Conservation (phyloP, 257 asterid species). For the Lycium barbarum region DNA sequence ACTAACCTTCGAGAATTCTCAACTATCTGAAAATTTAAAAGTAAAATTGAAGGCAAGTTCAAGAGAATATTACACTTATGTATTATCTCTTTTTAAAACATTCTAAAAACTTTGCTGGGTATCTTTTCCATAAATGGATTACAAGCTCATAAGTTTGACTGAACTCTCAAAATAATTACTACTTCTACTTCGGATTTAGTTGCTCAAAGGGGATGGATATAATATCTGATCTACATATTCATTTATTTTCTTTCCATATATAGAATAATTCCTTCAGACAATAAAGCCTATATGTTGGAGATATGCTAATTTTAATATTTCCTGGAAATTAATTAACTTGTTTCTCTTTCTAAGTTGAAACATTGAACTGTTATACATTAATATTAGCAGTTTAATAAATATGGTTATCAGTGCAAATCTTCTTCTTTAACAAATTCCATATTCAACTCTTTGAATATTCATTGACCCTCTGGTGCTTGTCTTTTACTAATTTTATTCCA, state of each 20-base stretch:
- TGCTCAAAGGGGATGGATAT: background rate
- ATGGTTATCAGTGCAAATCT: background rate
- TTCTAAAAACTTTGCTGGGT: too few species aligned
- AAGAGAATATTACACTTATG: too few species aligned
- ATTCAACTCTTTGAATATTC: background rate
- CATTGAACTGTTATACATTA: background rate
- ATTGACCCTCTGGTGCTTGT: background rate
- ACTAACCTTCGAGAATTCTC: too few species aligned
- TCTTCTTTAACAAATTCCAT: background rate
- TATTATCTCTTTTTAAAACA: too few species aligned
- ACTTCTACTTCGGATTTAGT: too few species aligned
- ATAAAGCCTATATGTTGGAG: background rate
- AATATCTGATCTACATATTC: background rate
- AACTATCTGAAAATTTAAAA: too few species aligned
- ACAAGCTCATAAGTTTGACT: too few species aligned
- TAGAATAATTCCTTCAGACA: background rate
- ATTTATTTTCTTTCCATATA: background rate
- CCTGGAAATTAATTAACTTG: background rate
- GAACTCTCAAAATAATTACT: too few species aligned
- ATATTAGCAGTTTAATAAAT: background rate
- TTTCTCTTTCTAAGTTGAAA: constrained; percentile 10
- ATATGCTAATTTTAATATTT: background rate
- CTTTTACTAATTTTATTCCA: too few species aligned
- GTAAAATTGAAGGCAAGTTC: too few species aligned
- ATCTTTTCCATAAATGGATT: too few species aligned